A percentile compares a stretch with the other conserved stretches of the same genome.
Conservation (phyloP, 495 filamentous ascomycete genomes). For the Halenospora varia region DNA sequence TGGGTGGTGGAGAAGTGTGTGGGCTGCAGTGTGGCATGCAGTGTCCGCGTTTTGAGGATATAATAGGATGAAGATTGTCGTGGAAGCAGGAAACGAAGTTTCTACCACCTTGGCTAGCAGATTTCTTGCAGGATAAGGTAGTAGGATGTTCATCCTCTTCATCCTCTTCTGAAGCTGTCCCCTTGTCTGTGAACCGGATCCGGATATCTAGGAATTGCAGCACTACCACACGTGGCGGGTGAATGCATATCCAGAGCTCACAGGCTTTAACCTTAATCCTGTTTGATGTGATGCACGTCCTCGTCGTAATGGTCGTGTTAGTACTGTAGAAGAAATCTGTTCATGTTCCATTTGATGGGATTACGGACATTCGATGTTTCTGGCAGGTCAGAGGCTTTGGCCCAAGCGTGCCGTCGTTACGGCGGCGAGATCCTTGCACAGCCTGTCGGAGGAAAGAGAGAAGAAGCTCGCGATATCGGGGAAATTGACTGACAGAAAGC, state of each 20-base stretch:
- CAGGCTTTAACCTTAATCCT: background rate
- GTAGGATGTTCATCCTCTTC: background rate
- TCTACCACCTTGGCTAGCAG: background rate
- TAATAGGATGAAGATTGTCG: background rate
- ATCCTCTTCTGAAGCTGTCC: background rate
- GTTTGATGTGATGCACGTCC: background rate
- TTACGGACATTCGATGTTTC: constrained; percentile 17
- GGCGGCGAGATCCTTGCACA: background rate
- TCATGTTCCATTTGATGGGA: background rate
- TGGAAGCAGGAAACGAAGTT: background rate
- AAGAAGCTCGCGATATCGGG: background rate
- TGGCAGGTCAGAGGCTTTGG: constrained; percentile 9
- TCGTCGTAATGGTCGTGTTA: background rate
- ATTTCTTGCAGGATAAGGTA: background rate
- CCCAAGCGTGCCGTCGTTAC: background rate
- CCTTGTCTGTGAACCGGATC: background rate
- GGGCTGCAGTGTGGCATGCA: background rate
- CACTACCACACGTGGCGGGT: background rate
- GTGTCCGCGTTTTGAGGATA: background rate
- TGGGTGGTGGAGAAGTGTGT: background rate
- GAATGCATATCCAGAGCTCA: background rate
- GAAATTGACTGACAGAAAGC: background rate
- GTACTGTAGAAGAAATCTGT: background rate
- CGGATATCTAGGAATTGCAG: background rate
- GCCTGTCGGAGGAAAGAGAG: background rate